These are phyloP conservation scores for Fagus crenata DNA, from an alignment of 306 rosid species.

Conservation along the genomic window DNA sequence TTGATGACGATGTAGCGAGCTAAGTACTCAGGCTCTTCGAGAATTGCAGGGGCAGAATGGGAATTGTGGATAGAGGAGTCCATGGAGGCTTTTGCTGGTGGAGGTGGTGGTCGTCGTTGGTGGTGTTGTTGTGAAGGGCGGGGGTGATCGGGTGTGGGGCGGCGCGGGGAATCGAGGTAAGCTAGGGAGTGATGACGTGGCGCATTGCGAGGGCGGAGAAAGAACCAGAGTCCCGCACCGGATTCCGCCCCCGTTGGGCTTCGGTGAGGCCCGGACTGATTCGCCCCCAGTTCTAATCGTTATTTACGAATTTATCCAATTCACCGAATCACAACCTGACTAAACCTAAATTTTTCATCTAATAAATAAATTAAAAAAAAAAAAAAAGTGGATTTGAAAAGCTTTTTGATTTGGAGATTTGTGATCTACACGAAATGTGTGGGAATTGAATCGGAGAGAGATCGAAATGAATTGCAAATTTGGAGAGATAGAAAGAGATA, in stretches of 20 bases:
- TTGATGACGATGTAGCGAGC: conserved; percentile 80
- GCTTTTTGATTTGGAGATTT: conserved; percentile 1
- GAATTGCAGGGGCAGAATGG: conserved; percentile 37
- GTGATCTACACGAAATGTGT: conserved; percentile 18
- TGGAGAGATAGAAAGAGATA: not conserved
- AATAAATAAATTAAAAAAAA: not conserved
- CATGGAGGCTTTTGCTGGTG: conserved; percentile 42
- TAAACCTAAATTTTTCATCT: conserved; percentile 32
- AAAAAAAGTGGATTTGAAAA: not conserved
- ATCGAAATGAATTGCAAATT: conserved; percentile 24
- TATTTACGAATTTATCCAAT: conserved; percentile 38
- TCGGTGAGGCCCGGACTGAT: conserved; percentile 86
- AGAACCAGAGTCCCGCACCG: conserved; percentile 78
- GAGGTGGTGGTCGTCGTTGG: conserved; percentile 23
- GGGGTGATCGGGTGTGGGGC: conserved; percentile 53
- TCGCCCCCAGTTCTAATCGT: conserved; percentile 96
- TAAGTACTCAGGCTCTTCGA: conserved; percentile 88
- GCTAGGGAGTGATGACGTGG: conserved; percentile 84
- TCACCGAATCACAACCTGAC: conserved; percentile 42
- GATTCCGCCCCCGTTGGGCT: conserved; percentile 65
- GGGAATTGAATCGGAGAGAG: conserved; percentile 9
- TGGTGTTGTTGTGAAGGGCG: conserved; percentile 21
- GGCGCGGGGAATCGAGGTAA: conserved; percentile 75
- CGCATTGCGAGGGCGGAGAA: conserved; percentile 67
- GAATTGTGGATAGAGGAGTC: conserved; percentile 26